phyloP scores from a whole-genome alignment of 2,329 filamentous ascomycete genomes.

The Hirsutella thompsonii region DNA sequence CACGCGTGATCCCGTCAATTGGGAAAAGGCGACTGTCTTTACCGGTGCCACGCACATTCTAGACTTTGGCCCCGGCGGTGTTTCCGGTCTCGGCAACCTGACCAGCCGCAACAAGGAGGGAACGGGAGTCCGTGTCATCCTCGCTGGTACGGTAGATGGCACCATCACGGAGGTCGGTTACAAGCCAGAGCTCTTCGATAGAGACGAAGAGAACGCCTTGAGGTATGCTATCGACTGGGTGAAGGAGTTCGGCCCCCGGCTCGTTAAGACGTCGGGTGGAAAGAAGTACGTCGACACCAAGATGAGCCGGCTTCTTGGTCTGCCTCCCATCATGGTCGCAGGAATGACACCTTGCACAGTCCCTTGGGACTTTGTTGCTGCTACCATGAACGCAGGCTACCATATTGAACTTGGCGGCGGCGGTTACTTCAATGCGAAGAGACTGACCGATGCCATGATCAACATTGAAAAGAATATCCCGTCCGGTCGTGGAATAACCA shows the following conservation, averaged over 20 bases:
- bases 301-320: conserved; percentile 76
- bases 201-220: conserved; percentile 87
- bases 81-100: conserved; percentile 87
- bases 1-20: conserved; percentile 85
- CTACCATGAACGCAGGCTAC: conserved; percentile 91
- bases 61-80: conserved; percentile 93
- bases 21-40: conserved; percentile 91
- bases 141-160: conserved; percentile 86
- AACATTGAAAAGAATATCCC: conserved; percentile 81
- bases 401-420: conserved; percentile 84
- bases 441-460: conserved; percentile 67
- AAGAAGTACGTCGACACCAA: conserved; percentile 93
- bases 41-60: conserved; percentile 83
- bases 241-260: conserved; percentile 85
- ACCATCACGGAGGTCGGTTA: conserved; percentile 87
- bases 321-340: conserved; percentile 80
- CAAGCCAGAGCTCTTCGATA: conserved; percentile 95
- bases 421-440: conserved; percentile 74
- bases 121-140: conserved; percentile 89
- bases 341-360: conserved; percentile 91
- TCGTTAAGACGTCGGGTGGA: conserved; percentile 80
- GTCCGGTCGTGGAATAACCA: conserved; percentile 72
- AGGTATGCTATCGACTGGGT: conserved; percentile 97
- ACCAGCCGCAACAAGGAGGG: conserved; percentile 99
- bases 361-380: conserved; percentile 81